Evolutionary conservation across 768 basidiomycete genomes (phyloP), one percentile per base, ranked within the genome.

Genomic region (Lentinus tigrinus): DNA sequence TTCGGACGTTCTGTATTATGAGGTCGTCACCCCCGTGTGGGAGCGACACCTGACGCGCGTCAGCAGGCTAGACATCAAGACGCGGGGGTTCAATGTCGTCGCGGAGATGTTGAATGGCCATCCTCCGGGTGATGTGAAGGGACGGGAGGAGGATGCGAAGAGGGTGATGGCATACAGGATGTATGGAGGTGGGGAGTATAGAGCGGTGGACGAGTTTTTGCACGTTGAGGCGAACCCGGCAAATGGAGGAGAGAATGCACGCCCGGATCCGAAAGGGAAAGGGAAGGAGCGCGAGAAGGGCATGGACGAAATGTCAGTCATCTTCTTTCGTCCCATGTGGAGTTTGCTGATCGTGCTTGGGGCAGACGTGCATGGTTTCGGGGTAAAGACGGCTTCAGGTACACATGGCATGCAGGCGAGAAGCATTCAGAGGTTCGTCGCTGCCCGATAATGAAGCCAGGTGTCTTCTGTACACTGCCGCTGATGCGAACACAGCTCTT

Each of bases 1-100:
- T 34, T 69, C 65, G 55, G 77, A 78, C 60, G 65, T 64, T 58
- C 65, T 74, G 53, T 75, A 74, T 69, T 78, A 73, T 56, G 77
- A 78, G 54, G 63, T 78, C 54, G 67, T 71, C 37, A 78, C 76
- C 31, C 75, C 73, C 17, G 66, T 69, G 40, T 74, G 75, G 76
- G 73, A 72, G 49, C 63, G 68, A 7, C 59, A 68, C 43, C 38
- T 63, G 61, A 78, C 77, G 60, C 72, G 66, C 51, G 62, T 78
- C 40, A 63, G 64, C 40, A 65, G 71, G 48, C 67, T 75, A 23
- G 70, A 76, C 61, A 47, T 65, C 4, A 67, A 66, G 40, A 70
- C 65, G 24, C 60, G 65, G 28, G 61, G 53, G 60, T 75, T 73
- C 56, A 65, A 71, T 28, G 52, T 67, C 56, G 66, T 73, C 28